Conservation (phyloP, 345 rosid species). For the Noccaea bulbosa region DNA sequence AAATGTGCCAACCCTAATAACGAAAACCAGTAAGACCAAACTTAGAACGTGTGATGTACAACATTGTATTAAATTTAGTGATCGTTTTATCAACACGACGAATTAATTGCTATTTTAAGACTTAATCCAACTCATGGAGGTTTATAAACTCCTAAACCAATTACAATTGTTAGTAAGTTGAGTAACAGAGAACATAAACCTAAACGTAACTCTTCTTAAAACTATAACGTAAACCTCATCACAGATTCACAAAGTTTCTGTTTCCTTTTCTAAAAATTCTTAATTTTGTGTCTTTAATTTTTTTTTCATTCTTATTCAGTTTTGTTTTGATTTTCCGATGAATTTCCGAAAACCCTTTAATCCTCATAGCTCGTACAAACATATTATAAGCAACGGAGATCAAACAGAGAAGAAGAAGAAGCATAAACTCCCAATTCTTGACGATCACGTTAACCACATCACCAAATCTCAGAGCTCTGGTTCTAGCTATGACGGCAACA, state of each 20-base stretch:
- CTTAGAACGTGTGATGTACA: conserved; percentile 32
- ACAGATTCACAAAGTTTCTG: conserved; percentile 27
- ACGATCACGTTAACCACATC: conserved; percentile 9
- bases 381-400: conserved; percentile 33
- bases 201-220: conserved; percentile 28
- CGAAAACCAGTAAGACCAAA: conserved; percentile 30
- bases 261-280: conserved; percentile 12
- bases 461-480: neutral
- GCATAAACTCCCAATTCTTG: conserved; percentile 15
- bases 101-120: conserved; percentile 43
- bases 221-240: conserved; percentile 31
- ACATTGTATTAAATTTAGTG: conserved; percentile 29
- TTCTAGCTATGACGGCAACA: conserved; percentile 17
- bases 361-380: conserved; percentile 50
- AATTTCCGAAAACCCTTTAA: conserved; percentile 57
- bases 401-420: conserved; percentile 43
- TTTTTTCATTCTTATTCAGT: neutral
- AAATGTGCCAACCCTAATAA: conserved; percentile 21
- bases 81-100: conserved; percentile 30
- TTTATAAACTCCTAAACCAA: conserved; percentile 31
- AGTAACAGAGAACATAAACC: conserved; percentile 37
- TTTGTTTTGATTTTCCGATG: conserved; percentile 25
- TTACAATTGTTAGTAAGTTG: conserved; percentile 36
- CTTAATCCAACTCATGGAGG: conserved; percentile 37
- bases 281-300: neutral